A percentile compares a stretch with the other conserved stretches of the same genome.
Evolutionary conservation across 2,329 filamentous ascomycete genomes (phyloP).

Genomic region (Didymella keratinophila): DNA sequence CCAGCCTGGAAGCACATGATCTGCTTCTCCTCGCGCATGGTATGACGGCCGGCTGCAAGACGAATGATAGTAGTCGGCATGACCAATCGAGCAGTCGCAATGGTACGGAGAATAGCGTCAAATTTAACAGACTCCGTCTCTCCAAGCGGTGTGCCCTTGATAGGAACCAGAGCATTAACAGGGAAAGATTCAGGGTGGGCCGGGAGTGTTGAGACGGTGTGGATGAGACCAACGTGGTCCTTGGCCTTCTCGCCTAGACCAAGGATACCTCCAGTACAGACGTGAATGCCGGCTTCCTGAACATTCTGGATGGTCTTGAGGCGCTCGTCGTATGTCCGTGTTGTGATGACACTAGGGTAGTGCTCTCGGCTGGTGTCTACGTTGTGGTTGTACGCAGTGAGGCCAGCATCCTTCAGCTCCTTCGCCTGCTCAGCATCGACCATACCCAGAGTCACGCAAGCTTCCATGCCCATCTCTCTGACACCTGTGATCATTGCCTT

Average conservation of each 20-base stretch:
- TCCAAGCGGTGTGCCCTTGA: constrained; percentile 86
- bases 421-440: constrained; percentile 81
- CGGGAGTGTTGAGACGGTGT: constrained; percentile 82
- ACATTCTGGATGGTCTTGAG: constrained; percentile 81
- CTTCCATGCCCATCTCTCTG: constrained; percentile 83
- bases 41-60: constrained; percentile 83
- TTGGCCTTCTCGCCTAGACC: constrained; percentile 80
- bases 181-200: constrained; percentile 89
- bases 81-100: constrained; percentile 81
- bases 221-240: constrained; percentile 82
- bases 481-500: constrained; percentile 87
- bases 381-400: constrained; percentile 96
- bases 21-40: constrained; percentile 88
- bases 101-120: constrained; percentile 79
- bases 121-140: constrained; percentile 76
- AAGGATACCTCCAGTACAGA: constrained; percentile 88
- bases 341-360: constrained; percentile 86
- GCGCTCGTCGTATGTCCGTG: constrained; percentile 85
- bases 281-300: constrained; percentile 84
- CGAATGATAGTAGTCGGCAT: constrained; percentile 88
- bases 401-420: constrained; percentile 81
- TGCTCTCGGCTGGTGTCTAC: constrained; percentile 89
- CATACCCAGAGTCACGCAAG: constrained; percentile 94
- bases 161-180: constrained; percentile 89
- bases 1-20: constrained; percentile 88